Percentiles rank a stretch among this genome's conserved stretches.
phyloP scores from a whole-genome alignment of 768 basidiomycete genomes.

The Boletus coccyginus region DNA sequence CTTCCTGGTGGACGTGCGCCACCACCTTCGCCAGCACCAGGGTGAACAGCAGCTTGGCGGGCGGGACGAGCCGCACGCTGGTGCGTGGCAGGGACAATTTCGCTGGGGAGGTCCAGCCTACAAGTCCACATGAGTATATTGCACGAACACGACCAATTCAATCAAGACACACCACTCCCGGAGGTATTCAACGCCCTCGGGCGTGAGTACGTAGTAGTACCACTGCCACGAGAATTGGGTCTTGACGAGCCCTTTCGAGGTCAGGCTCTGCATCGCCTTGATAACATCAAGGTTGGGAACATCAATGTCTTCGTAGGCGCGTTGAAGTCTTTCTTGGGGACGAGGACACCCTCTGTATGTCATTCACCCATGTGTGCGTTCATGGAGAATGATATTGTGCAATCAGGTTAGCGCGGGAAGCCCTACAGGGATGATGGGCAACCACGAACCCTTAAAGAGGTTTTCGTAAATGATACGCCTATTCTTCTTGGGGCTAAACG shows the following conservation, averaged over 20 bases:
- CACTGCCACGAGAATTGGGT: constrained; percentile 99
- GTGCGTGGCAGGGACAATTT: constrained; percentile 97
- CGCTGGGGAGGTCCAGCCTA: constrained; percentile 90
- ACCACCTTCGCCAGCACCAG: constrained; percentile 68
- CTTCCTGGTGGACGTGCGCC: constrained; percentile 89
- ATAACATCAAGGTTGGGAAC: constrained; percentile 70
- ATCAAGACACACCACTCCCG: constrained; percentile 65
- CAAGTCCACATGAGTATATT: not conserved
- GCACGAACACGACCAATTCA: not conserved
- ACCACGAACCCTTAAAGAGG: constrained; percentile 94
- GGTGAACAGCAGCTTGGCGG: constrained; percentile 73
- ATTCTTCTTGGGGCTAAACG: constrained; percentile 72
- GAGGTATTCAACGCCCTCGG: constrained; percentile 96
- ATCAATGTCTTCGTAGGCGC: constrained; percentile 87
- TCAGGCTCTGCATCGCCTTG: constrained; percentile 69
- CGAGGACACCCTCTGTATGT: constrained; percentile 87
- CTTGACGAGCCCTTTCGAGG: constrained; percentile 85
- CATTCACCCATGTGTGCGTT: not conserved
- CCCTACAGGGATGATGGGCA: not conserved
- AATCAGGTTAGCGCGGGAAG: not conserved
- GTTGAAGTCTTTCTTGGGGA: constrained; percentile 99
- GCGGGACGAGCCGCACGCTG: constrained; percentile 91
- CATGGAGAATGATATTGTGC: not conserved
- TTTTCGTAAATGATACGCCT: constrained; percentile 96
- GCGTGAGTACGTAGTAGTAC: constrained; percentile 97